Evolutionary conservation across 1,284 basidiomycete genomes (phyloP).

Genomic region (Bjerkandera adusta): DNA sequence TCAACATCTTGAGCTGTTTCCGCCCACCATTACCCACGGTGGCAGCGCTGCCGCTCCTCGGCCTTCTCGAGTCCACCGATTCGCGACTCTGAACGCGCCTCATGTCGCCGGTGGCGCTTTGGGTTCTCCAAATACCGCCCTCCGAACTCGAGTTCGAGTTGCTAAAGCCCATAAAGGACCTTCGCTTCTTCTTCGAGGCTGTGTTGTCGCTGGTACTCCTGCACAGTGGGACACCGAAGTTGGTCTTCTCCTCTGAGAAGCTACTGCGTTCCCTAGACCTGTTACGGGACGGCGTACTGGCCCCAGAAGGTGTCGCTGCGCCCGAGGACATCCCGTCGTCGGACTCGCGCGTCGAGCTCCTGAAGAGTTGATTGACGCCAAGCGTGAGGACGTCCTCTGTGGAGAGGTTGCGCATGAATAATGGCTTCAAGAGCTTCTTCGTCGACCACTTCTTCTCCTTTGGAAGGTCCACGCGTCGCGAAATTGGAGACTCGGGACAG

Average conservation of each 20-base stretch:
- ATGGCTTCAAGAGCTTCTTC: conserved; percentile 23
- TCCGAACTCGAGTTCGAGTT: not conserved
- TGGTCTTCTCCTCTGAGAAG: conserved; percentile 5
- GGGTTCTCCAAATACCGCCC: conserved; percentile 14
- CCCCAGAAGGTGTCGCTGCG: conserved; percentile 6
- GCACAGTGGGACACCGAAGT: conserved; percentile 12
- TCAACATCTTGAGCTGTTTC: conserved; percentile 54
- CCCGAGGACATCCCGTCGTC: conserved; percentile 11
- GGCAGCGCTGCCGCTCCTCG: conserved; percentile 13
- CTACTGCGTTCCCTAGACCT: conserved; percentile 12
- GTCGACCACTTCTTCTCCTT: conserved; percentile 19
- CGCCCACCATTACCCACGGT: conserved; percentile 12
- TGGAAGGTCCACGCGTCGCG: conserved; percentile 8
- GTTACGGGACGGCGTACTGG: conserved; percentile 8
- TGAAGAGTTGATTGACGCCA: conserved; percentile 9
- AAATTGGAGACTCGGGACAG: conserved; percentile 11
- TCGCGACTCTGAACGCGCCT: conserved; percentile 19
- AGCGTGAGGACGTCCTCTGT: conserved; percentile 19
- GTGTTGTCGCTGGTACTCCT: conserved; percentile 11
- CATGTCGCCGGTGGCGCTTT: conserved; percentile 17
- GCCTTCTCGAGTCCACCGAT: conserved; percentile 7
- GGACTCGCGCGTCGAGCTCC: conserved; percentile 7
- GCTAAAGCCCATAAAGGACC: conserved; percentile 6
- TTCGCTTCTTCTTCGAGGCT: conserved; percentile 4
- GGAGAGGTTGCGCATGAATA: conserved; percentile 17